These are phyloP conservation scores for Mycena crocata DNA, from an alignment of 768 basidiomycete genomes.

Conservation along the genomic window DNA sequence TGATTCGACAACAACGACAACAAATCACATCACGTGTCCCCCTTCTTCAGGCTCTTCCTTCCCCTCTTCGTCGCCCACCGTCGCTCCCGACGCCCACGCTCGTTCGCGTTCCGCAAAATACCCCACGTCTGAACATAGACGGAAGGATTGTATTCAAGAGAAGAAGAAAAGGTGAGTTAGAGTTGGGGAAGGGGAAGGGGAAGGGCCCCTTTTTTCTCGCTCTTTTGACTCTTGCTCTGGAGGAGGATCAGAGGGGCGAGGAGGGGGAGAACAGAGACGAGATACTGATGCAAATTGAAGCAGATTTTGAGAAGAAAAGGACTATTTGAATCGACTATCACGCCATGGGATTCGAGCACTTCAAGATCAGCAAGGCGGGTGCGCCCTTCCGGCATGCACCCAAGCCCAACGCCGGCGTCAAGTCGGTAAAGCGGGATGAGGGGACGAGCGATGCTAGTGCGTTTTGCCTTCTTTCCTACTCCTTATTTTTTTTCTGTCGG, in stretches of 20 bases:
- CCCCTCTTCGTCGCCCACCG: slow-evolving; percentile 7
- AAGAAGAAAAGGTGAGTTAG: too few relatives aligned
- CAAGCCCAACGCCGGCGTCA: not conserved
- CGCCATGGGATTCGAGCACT: slow-evolving; percentile 22
- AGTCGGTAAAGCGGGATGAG: not conserved
- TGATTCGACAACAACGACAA: too few relatives aligned
- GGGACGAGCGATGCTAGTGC: slow-evolving; percentile 4
- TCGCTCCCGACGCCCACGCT: slow-evolving; percentile 29
- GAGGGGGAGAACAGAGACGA: too few relatives aligned
- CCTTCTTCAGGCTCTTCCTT: not conserved
- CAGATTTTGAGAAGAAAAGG: too few relatives aligned
- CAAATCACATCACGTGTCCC: not conserved
- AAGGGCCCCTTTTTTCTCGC: too few relatives aligned
- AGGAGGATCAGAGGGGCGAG: too few relatives aligned
- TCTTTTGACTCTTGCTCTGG: too few relatives aligned
- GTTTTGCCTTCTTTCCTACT: too few relatives aligned
- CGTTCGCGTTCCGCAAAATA: slow-evolving; percentile 16
- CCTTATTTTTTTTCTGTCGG: too few relatives aligned
- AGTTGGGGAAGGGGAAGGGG: too few relatives aligned
- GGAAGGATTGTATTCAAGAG: not conserved
- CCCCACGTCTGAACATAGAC: not conserved
- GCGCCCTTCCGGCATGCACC: slow-evolving; percentile 22
- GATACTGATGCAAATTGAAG: too few relatives aligned
- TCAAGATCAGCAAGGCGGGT: slow-evolving; percentile 16
- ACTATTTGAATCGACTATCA: too few relatives aligned